A percentile compares a stretch with the other conserved stretches of the same genome.
These are phyloP conservation scores for Phytophthora fragariae DNA, from an alignment of 352 stramenopile species.

Conservation along the genomic window DNA sequence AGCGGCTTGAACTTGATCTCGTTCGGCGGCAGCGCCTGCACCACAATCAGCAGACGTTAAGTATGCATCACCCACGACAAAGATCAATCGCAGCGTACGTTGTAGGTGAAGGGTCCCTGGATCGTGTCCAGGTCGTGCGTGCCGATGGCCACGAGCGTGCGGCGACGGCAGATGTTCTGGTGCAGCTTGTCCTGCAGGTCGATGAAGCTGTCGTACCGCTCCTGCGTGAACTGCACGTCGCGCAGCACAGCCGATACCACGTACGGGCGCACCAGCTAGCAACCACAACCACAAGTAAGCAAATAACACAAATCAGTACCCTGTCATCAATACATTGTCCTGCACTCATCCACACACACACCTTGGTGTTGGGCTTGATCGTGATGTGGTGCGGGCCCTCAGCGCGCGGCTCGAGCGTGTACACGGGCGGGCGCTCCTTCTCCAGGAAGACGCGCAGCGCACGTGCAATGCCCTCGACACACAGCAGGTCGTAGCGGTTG, in stretches of 20 bases:
- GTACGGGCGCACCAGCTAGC: constrained; percentile 94
- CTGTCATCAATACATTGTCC: neutral
- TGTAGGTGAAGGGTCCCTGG: constrained; percentile 94
- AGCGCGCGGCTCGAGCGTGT: constrained; percentile 68
- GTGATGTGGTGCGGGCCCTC: constrained; percentile 85
- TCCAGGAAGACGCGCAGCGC: constrained; percentile 98
- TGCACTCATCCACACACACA: neutral
- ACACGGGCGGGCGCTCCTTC: constrained; percentile 93
- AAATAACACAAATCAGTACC: constrained; percentile 9
- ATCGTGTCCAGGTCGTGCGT: constrained; percentile 99
- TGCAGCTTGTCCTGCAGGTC: constrained; percentile 99
- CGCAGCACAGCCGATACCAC: constrained; percentile 98
- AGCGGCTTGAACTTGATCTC: constrained; percentile 98
- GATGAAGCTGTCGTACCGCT: constrained; percentile 99
- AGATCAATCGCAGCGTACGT: too few relatives aligned
- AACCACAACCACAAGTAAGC: constrained; percentile 7
- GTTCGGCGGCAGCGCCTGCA: constrained; percentile 89
- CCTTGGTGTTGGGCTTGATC: constrained; percentile 88
- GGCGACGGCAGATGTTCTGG: constrained; percentile 99
- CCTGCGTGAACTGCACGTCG: constrained; percentile 95
- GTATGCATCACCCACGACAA: too few relatives aligned
- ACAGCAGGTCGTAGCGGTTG: constrained; percentile 99
- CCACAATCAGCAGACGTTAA: constrained; percentile 7
- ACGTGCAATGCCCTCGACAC: constrained; percentile 97
- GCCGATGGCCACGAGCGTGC: constrained; percentile 99